Conservation (phyloP, 129 eudicot species). For the Chrysanthemum makinoi region DNA sequence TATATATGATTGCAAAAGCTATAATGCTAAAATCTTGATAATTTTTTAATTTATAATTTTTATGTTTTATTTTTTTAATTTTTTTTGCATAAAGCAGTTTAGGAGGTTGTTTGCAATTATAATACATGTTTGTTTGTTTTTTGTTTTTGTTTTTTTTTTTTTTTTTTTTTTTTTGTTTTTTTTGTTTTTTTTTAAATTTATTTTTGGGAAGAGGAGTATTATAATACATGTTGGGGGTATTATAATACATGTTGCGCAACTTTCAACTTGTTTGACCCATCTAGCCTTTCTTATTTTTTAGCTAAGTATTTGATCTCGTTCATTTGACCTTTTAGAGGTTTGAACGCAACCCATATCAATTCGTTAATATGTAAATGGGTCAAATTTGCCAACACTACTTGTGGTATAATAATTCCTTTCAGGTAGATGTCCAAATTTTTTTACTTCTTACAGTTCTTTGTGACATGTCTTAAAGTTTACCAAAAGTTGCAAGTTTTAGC, state of each 20-base stretch:
- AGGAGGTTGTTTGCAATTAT: neutral
- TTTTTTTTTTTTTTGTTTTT: no score
- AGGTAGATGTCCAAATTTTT: neutral
- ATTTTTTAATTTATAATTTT: no score
- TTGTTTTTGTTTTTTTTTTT: no score
- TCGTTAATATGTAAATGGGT: neutral
- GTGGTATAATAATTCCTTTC: conserved; percentile 8
- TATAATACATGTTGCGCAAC: neutral
- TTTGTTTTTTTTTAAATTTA: no score
- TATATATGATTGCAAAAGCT: neutral
- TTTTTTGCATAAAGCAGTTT: neutral
- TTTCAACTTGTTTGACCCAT: neutral
- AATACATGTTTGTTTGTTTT: no score
- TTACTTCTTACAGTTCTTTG: neutral
- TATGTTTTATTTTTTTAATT: no score
- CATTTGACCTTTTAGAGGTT: neutral
- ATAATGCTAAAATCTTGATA: no score
- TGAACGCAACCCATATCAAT: neutral
- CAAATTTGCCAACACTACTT: neutral
- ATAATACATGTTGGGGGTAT: neutral
- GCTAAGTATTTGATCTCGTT: neutral
- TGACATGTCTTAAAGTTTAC: neutral
- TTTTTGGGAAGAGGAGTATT: no score
- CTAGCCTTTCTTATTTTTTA: neutral
- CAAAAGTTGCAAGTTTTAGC: neutral